Evolutionary conservation across 2,329 filamentous ascomycete genomes (phyloP), one percentile per base, ranked within the genome.

Genomic region (Stachybotrys elegans): DNA sequence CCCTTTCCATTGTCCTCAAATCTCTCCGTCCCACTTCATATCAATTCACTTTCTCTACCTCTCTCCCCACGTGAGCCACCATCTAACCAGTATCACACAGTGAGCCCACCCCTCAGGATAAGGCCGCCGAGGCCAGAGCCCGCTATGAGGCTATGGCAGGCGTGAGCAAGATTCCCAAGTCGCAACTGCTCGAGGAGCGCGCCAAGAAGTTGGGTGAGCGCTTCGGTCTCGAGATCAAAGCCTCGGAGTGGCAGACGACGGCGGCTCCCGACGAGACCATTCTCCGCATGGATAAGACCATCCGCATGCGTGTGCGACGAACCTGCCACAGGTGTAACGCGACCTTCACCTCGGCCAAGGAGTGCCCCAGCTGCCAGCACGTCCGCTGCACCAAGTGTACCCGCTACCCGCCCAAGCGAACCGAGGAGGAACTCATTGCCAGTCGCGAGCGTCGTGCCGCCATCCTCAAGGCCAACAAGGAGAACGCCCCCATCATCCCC

Each of bases 311-410:
- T 43, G 79, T 90, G 43, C 85, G 87, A 61, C 80, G 84, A 53
- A 83, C 78, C 50, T 96, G 91, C 65, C 91, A 95, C 66, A 76
- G 79, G 53, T 96, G 91, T 70, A 78, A 83, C 46, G 79, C 84
- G 13, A 78, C 78, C 20, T 95, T 92, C 61, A 83, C 85, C 44
- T 65, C 77, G 17, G 79, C 84, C 56, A 89, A 84, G 67, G 73
- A 84, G 47, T 95, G 91, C 66, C 65, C 75, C 51, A 79, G 79
- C 52, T 96, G 91, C 69, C 76, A 86, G 54, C 91, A 96, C 67
- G 72, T 73, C 38, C 81, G 88, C 52, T 96, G 91, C 77, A 85
- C 80, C 58, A 82, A 86, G 57, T 96, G 91, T 62, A 79, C 81
- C 22, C 81, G 88, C 44, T 80, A 85, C 56, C 90, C 90, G 25